These are phyloP conservation scores for Begonia loranthoides DNA, from an alignment of 306 rosid genomes.

Conservation along the genomic window DNA sequence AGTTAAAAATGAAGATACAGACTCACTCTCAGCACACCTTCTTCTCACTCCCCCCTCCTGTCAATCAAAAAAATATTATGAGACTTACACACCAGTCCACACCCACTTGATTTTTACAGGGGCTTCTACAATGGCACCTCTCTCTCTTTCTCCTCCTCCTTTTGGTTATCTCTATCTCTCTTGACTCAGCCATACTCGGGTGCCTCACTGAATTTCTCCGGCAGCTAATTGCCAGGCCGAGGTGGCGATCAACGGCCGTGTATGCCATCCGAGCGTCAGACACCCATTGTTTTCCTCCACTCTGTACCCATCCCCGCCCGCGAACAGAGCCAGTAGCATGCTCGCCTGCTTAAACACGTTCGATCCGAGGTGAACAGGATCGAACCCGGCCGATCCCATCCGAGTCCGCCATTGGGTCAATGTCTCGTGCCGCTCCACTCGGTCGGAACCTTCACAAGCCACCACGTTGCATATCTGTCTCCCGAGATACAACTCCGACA, in stretches of 20 bases:
- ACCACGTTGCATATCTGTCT: constrained; percentile 75
- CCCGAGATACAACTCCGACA: constrained; percentile 66
- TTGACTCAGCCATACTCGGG: constrained; percentile 13
- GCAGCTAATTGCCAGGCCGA: constrained; percentile 61
- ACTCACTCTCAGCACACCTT: no score
- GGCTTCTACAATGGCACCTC: not conserved
- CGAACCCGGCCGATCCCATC: constrained; percentile 48
- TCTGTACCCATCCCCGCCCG: constrained; percentile 58
- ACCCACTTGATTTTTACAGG: no score
- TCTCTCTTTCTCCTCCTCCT: constrained; percentile 16
- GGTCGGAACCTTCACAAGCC: constrained; percentile 55
- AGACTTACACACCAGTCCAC: not conserved
- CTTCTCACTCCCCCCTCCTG: no score
- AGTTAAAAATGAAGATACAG: no score
- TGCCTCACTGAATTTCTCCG: constrained; percentile 20
- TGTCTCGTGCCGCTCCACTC: constrained; percentile 77
- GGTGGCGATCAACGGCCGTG: constrained; percentile 71
- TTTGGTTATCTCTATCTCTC: not conserved
- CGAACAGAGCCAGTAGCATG: constrained; percentile 42
- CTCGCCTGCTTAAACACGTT: constrained; percentile 80
- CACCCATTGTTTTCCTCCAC: constrained; percentile 72
- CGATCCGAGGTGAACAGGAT: constrained; percentile 63
- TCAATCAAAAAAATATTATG: no score
- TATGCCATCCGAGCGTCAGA: constrained; percentile 85
- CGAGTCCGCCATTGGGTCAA: constrained; percentile 54